Conservation (phyloP, 2,329 filamentous ascomycete species). For the Colletotrichum shisoi region DNA sequence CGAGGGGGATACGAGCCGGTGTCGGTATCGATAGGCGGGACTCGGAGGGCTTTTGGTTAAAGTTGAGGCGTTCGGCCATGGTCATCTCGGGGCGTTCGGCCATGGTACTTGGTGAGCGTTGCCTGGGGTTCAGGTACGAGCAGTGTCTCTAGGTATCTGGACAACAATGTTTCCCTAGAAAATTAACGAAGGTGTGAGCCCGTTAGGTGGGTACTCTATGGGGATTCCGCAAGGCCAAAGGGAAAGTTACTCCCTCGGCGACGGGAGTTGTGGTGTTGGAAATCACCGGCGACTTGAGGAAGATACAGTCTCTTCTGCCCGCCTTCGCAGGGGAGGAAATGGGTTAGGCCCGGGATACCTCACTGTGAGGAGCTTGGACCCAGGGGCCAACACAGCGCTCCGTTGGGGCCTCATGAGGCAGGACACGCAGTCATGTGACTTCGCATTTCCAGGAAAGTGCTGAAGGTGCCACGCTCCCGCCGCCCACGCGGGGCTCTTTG, state of each 20-base stretch:
- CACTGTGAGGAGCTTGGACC: constrained; percentile 28
- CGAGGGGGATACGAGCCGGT: constrained; percentile 70
- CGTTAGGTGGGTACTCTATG: neutral
- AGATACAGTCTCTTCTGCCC: neutral
- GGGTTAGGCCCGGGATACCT: neutral
- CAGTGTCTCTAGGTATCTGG: too few species aligned
- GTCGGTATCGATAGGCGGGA: constrained; percentile 70
- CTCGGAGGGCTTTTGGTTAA: constrained; percentile 46
- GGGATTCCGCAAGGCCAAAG: neutral
- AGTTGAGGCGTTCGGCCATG: constrained; percentile 41
- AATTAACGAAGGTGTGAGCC: too few species aligned
- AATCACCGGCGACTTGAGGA: neutral
- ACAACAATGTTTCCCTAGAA: neutral
- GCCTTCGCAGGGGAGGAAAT: neutral
- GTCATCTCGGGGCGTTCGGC: constrained; percentile 20
- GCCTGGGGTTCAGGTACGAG: neutral
- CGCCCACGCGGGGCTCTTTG: constrained; percentile 1
- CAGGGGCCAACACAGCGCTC: too few species aligned
- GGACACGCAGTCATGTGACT: constrained; percentile 44
- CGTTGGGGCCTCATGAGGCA: neutral
- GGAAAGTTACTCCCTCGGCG: too few species aligned
- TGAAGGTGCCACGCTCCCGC: constrained; percentile 4
- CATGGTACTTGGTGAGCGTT: constrained; percentile 15
- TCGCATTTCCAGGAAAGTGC: constrained; percentile 39
- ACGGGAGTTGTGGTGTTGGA: neutral